These are phyloP conservation scores for Purpureocillium takamizusanense DNA, from an alignment of 2,329 filamentous ascomycete genomes.

Conservation along the genomic window DNA sequence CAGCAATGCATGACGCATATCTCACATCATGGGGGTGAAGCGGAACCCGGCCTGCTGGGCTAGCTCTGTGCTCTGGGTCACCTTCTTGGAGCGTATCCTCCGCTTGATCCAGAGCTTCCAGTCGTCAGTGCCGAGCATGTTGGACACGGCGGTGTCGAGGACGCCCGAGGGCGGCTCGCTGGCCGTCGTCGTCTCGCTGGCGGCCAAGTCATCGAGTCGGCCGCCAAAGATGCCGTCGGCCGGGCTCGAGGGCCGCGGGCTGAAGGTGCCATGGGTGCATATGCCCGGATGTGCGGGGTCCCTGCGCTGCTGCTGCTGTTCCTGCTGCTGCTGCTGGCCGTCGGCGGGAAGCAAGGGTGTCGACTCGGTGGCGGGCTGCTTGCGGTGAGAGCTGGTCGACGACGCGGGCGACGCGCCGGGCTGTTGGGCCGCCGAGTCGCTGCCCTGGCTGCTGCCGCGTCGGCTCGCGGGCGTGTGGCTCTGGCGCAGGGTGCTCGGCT, in stretches of 20 bases:
- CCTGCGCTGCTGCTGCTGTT: slow-evolving; percentile 9
- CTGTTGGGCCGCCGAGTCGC: slow-evolving; percentile 5
- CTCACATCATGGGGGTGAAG: slow-evolving; percentile 65
- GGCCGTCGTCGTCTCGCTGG: slow-evolving; percentile 22
- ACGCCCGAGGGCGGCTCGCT: slow-evolving; percentile 22
- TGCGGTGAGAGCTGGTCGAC: slow-evolving; percentile 8
- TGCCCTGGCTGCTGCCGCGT: slow-evolving; percentile 9
- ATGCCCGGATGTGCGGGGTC: slow-evolving; percentile 32
- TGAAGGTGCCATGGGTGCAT: slow-evolving; percentile 71
- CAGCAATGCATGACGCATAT: slow-evolving; percentile 3
- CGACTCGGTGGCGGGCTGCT: slow-evolving; percentile 31
- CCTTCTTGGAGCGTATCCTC: slow-evolving; percentile 53
- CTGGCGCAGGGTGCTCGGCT: slow-evolving; percentile 37
- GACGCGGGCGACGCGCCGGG: slow-evolving; percentile 3
- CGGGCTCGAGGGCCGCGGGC: slow-evolving; percentile 51
- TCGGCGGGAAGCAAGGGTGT: slow-evolving; percentile 36
- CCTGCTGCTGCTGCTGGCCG: slow-evolving; percentile 6
- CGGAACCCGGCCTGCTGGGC: slow-evolving; percentile 66
- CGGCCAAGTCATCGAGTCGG: slow-evolving; percentile 16
- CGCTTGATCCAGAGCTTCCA: slow-evolving; percentile 41
- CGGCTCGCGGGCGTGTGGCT: slow-evolving; percentile 26
- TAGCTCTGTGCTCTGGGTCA: slow-evolving; percentile 63
- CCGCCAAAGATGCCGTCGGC: slow-evolving; percentile 14
- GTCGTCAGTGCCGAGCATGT: slow-evolving; percentile 28
- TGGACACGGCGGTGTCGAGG: slow-evolving; percentile 29